Evolutionary conservation across 495 filamentous ascomycete species (phyloP).

Genomic region (Talaromyces liani): DNA sequence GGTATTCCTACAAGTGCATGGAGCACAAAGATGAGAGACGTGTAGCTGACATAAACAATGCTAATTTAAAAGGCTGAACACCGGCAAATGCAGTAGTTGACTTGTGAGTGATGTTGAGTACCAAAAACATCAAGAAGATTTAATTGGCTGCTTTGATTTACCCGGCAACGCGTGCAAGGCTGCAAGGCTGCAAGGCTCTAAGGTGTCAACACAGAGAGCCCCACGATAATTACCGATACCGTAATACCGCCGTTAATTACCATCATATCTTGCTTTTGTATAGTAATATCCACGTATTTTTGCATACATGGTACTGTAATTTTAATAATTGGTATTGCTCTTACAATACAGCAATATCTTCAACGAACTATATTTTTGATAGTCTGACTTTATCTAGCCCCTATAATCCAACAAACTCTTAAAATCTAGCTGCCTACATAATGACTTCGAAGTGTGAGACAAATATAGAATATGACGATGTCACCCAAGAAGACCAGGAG

Average conservation of each 20-base stretch:
- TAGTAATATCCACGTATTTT: neutral
- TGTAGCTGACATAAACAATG: neutral
- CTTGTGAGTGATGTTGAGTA: neutral
- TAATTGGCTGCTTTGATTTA: neutral
- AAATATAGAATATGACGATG: neutral
- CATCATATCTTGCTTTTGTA: neutral
- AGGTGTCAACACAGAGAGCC: neutral
- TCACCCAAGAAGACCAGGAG: constrained; percentile 30
- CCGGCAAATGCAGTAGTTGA: neutral
- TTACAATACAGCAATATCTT: neutral
- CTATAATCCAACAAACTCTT: neutral
- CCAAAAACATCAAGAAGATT: neutral
- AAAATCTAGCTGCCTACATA: neutral
- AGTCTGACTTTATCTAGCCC: neutral
- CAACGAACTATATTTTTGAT: neutral
- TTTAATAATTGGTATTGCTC: neutral
- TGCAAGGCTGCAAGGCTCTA: neutral
- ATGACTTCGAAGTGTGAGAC: neutral
- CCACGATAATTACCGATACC: neutral
- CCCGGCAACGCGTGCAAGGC: neutral
- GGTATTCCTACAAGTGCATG: neutral
- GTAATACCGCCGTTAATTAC: neutral
- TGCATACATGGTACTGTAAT: neutral
- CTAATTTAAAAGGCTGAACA: neutral
- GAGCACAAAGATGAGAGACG: neutral